A percentile compares a stretch with the other conserved stretches of the same genome.
These are phyloP conservation scores for Thozetella sp. DNA, from an alignment of 495 filamentous ascomycete genomes.

Conservation along the genomic window DNA sequence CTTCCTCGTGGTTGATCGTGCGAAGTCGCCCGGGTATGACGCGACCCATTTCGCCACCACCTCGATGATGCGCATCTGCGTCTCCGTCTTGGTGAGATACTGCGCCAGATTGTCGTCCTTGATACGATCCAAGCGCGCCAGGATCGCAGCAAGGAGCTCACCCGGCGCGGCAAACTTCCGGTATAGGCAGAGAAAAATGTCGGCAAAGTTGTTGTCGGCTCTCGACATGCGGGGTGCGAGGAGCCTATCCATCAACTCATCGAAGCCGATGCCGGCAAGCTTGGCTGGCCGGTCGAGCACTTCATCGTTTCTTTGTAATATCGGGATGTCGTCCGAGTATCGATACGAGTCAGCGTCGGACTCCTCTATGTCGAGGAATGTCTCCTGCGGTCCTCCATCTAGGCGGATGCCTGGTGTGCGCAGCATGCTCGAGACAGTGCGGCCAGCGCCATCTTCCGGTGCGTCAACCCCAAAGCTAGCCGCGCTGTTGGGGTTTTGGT, in stretches of 20 bases:
- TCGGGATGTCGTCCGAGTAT: slow-evolving; percentile 62
- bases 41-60: slow-evolving; percentile 88
- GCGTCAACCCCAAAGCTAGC: slow-evolving; percentile 18
- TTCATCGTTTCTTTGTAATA: slow-evolving; percentile 58
- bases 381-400: slow-evolving; percentile 39
- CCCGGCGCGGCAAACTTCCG: slow-evolving; percentile 87
- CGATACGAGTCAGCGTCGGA: slow-evolving; percentile 55
- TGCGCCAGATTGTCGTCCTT: slow-evolving; percentile 61
- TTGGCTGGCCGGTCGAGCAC: slow-evolving; percentile 46
- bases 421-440: slow-evolving; percentile 44
- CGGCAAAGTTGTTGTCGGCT: slow-evolving; percentile 79
- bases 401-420: slow-evolving; percentile 45
- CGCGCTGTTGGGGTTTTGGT: slow-evolving; percentile 10
- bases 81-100: slow-evolving; percentile 67
- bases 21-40: slow-evolving; percentile 92
- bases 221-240: slow-evolving; percentile 81
- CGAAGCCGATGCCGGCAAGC: slow-evolving; percentile 71
- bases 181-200: slow-evolving; percentile 91
- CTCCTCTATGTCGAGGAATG: slow-evolving; percentile 63
- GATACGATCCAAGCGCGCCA: slow-evolving; percentile 71
- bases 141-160: slow-evolving; percentile 72
- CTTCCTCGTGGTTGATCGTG: slow-evolving; percentile 72
- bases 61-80: slow-evolving; percentile 81
- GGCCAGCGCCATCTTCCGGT: slow-evolving; percentile 32
- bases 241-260: slow-evolving; percentile 87